phyloP scores from a whole-genome alignment of 176 grass and related monocot genomes.

The Aegilops tauschii region DNA sequence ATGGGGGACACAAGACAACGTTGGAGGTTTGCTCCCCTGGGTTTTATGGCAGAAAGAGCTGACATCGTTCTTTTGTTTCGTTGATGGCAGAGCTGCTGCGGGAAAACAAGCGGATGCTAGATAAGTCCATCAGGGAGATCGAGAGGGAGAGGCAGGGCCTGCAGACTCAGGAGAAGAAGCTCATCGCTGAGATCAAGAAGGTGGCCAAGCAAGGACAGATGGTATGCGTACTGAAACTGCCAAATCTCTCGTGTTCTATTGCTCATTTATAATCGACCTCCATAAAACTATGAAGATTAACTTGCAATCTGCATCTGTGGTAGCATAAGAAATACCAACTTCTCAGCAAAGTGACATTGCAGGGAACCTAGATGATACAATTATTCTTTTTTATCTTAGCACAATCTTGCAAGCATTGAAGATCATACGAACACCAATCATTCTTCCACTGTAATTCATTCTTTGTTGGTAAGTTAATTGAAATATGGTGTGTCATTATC shows the following conservation, averaged over 20 bases:
- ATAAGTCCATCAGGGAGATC: constrained; percentile 70
- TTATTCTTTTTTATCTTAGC: not conserved
- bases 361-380: not conserved
- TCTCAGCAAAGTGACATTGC: not conserved
- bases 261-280: not conserved
- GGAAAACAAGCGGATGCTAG: constrained; percentile 83
- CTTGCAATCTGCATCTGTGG: not conserved
- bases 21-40: not conserved
- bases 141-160: constrained; percentile 80
- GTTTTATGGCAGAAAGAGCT: not conserved
- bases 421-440: not conserved
- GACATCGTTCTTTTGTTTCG: not conserved
- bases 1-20: not conserved
- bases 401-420: not conserved
- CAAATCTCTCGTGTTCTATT: not conserved
- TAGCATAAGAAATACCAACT: not conserved
- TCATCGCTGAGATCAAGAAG: constrained; percentile 77
- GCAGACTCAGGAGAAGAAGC: constrained; percentile 76
- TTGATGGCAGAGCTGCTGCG: constrained; percentile 60
- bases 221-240: constrained; percentile 29
- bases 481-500: not conserved
- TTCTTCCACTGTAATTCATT: not conserved
- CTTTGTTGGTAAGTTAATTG: not conserved
- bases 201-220: constrained; percentile 79
- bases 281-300: not conserved